phyloP scores from a whole-genome alignment of 176 grass and related monocot genomes.

The Eleusine coracana region DNA sequence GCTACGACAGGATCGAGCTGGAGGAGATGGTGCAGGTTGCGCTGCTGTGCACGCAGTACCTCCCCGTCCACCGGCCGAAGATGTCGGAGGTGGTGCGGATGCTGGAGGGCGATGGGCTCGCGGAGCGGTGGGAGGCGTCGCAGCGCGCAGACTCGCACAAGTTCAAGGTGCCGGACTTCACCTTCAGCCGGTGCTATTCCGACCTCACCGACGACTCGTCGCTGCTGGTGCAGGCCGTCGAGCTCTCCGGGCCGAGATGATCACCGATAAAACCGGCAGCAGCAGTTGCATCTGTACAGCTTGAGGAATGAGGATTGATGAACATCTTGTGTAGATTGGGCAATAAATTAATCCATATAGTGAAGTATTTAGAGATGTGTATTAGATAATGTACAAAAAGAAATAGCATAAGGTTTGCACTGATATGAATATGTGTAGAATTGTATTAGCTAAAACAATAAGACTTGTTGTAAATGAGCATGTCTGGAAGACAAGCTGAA shows the following conservation, averaged over 20 bases:
- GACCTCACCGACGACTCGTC: slow-evolving; percentile 89
- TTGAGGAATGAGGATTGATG: slow-evolving; percentile 8
- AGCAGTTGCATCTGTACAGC: slow-evolving; percentile 43
- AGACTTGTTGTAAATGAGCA: slow-evolving; percentile 9
- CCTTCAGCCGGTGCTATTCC: slow-evolving; percentile 81
- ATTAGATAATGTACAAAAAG: slow-evolving; percentile 51
- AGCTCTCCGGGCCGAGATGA: slow-evolving; percentile 96
- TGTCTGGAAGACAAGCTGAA: background rate
- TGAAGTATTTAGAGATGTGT: slow-evolving; percentile 39
- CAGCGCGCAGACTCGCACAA: slow-evolving; percentile 63
- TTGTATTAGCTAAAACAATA: slow-evolving; percentile 28
- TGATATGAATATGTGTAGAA: slow-evolving; percentile 33
- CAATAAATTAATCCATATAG: slow-evolving; percentile 43
- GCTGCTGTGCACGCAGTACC: slow-evolving; percentile 90
- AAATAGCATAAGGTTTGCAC: slow-evolving; percentile 25
- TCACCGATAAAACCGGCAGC: background rate
- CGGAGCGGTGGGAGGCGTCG: slow-evolving; percentile 89
- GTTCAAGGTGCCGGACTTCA: slow-evolving; percentile 74
- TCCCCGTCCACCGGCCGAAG: slow-evolving; percentile 73
- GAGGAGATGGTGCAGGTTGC: slow-evolving; percentile 97
- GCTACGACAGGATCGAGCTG: slow-evolving; percentile 78
- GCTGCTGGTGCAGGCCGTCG: slow-evolving; percentile 83
- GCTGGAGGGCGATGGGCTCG: slow-evolving; percentile 93
- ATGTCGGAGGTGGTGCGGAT: slow-evolving; percentile 96
- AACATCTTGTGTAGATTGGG: slow-evolving; percentile 32